phyloP scores from a whole-genome alignment of 2,329 filamentous ascomycete species.

The Colletotrichum kahawae region DNA sequence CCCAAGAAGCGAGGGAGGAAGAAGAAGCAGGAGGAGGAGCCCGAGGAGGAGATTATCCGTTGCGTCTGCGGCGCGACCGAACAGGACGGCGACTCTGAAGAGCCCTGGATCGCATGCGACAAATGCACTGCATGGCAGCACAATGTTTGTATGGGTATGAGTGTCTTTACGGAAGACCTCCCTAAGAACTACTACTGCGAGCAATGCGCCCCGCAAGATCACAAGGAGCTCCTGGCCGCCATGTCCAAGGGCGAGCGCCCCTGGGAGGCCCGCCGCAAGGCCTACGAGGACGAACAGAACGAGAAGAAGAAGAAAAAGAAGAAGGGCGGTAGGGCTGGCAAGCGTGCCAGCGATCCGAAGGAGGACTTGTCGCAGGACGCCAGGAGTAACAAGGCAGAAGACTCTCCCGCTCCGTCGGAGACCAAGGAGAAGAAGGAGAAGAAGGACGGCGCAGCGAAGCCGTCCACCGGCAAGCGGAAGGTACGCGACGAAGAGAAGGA shows the following conservation, averaged over 20 bases:
- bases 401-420: conserved; percentile 44
- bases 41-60: conserved; percentile 79
- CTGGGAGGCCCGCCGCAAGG: conserved; percentile 76
- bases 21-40: conserved; percentile 65
- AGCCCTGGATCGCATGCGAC: conserved; percentile 97
- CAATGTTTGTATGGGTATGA: conserved; percentile 91
- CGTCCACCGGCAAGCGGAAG: conserved; percentile 60
- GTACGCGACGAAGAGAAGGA: conserved; percentile 59
- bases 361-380: conserved; percentile 37
- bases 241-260: conserved; percentile 82
- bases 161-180: conserved; percentile 76
- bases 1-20: conserved; percentile 61
- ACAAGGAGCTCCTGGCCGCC: conserved; percentile 79
- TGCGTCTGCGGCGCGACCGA: conserved; percentile 92
- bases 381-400: conserved; percentile 34
- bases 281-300: conserved; percentile 66
- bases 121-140: conserved; percentile 95
- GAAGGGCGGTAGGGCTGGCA: conserved; percentile 65
- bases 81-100: conserved; percentile 83
- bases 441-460: conserved; percentile 47
- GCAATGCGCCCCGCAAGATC: conserved; percentile 82
- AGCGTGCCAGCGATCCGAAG: conserved; percentile 68
- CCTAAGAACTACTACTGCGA: conserved; percentile 93
- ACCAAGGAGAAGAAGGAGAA: conserved; percentile 52
- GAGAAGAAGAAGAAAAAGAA: conserved; percentile 58